phyloP scores from a whole-genome alignment of 371 early-diverging fungal species.

The Entomophthora muscae region DNA sequence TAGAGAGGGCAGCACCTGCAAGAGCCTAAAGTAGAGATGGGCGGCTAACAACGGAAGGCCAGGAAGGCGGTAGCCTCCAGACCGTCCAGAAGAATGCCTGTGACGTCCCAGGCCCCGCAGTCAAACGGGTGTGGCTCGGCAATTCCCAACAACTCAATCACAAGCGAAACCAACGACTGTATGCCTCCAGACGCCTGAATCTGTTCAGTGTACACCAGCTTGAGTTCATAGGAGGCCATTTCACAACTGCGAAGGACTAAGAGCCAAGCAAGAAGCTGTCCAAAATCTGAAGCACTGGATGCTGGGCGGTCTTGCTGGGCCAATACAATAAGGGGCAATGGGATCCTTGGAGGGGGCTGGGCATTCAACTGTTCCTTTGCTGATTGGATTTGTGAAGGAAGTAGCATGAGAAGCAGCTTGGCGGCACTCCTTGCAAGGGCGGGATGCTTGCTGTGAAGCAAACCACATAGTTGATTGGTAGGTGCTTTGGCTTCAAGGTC shows the following conservation, averaged over 20 bases:
- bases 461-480: neutral
- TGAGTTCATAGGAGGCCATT: constrained; percentile 25
- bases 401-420: neutral
- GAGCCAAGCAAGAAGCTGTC: constrained; percentile 12
- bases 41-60: constrained; percentile 46
- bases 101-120: constrained; percentile 47
- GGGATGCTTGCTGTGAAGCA: neutral
- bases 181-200: constrained; percentile 34
- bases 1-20: constrained; percentile 49
- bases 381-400: neutral
- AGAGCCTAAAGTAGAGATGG: constrained; percentile 46
- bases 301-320: neutral
- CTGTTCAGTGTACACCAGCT: constrained; percentile 37
- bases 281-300: neutral
- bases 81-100: constrained; percentile 39
- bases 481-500: neutral
- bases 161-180: constrained; percentile 29
- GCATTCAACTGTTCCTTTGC: neutral
- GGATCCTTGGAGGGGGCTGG: neutral
- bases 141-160: constrained; percentile 45
- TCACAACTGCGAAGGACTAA: neutral
- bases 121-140: constrained; percentile 36
- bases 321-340: neutral
- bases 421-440: neutral
- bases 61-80: constrained; percentile 19